phyloP scores from a whole-genome alignment of 2,329 filamentous ascomycete genomes.

The Diaporthe sp. region DNA sequence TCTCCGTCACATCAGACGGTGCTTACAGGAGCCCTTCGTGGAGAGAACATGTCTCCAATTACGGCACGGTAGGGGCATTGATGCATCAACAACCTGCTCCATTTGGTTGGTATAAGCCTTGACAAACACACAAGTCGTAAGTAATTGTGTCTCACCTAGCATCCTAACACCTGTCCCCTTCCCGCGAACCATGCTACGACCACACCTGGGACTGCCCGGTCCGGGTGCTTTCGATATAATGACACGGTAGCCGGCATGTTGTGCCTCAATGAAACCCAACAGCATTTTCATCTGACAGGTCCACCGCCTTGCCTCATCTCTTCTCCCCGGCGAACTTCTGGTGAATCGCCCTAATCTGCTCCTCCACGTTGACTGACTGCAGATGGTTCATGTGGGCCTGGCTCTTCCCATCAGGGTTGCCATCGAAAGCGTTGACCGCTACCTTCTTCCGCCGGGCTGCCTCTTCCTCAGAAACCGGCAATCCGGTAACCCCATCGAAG shows the following conservation, averaged over 20 bases:
- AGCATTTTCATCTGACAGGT: background rate
- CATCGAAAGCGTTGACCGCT: constrained; percentile 75
- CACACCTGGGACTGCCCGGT: background rate
- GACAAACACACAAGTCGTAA: constrained; percentile 30
- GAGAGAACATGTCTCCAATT: background rate
- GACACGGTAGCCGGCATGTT: background rate
- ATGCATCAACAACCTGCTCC: constrained; percentile 35
- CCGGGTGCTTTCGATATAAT: background rate
- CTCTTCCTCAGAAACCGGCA: constrained; percentile 80
- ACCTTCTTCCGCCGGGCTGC: constrained; percentile 81
- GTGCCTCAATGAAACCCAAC: background rate
- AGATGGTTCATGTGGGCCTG: constrained; percentile 68
- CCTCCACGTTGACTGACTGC: constrained; percentile 83
- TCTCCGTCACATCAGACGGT: background rate
- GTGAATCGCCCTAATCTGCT: constrained; percentile 80
- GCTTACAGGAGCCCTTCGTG: background rate
- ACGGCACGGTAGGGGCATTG: constrained; percentile 13
- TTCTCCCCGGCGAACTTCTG: constrained; percentile 64
- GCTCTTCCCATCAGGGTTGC: constrained; percentile 71
- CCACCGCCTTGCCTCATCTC: constrained; percentile 37
- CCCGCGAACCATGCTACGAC: constrained; percentile 1
- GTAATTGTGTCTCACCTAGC: constrained; percentile 36
- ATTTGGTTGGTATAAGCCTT: constrained; percentile 42
- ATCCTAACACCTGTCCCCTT: constrained; percentile 6
- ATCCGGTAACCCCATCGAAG: constrained; percentile 81